Conservation (phyloP, 192 early-diverging fungal species). For the Podila minutissima region DNA sequence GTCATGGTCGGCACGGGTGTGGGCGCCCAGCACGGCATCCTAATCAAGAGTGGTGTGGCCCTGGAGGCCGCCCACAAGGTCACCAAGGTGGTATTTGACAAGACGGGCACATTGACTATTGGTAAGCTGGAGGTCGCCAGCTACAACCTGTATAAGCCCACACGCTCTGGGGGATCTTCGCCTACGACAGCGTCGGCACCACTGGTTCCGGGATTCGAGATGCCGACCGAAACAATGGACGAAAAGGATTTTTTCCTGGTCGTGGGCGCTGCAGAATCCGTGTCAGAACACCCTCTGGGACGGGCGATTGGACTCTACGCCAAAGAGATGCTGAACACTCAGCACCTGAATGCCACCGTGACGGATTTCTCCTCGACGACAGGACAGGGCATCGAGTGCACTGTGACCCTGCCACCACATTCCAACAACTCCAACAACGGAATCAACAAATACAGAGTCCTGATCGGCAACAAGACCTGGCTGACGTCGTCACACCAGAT, state of each 20-base stretch:
- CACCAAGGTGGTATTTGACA: slow-evolving; percentile 75
- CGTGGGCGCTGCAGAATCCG: slow-evolving; percentile 81
- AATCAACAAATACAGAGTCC: slow-evolving; percentile 46
- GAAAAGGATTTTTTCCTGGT: slow-evolving; percentile 67
- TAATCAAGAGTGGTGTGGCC: slow-evolving; percentile 79
- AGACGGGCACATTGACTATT: slow-evolving; percentile 80
- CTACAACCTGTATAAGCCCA: not conserved
- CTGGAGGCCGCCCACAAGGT: slow-evolving; percentile 67
- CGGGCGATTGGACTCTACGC: slow-evolving; percentile 72
- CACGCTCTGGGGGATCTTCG: not conserved
- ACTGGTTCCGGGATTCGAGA: no score
- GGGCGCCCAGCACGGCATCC: slow-evolving; percentile 64
- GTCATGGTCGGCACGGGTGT: slow-evolving; percentile 76
- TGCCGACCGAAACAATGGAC: slow-evolving; percentile 32
- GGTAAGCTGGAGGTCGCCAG: slow-evolving; percentile 62
- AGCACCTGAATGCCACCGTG: slow-evolving; percentile 51
- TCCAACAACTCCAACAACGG: not conserved
- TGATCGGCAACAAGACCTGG: slow-evolving; percentile 82
- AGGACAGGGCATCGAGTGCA: slow-evolving; percentile 77
- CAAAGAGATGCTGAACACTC: slow-evolving; percentile 55
- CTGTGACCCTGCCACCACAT: slow-evolving; percentile 44
- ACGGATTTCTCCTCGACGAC: slow-evolving; percentile 72
- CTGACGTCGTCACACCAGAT: slow-evolving; percentile 57
- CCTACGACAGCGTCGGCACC: not conserved
- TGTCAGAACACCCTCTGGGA: slow-evolving; percentile 92